Base-by-base conservation (phyloP, 495 filamentous ascomycete genomes). In the Neurospora pannonica region DNA sequence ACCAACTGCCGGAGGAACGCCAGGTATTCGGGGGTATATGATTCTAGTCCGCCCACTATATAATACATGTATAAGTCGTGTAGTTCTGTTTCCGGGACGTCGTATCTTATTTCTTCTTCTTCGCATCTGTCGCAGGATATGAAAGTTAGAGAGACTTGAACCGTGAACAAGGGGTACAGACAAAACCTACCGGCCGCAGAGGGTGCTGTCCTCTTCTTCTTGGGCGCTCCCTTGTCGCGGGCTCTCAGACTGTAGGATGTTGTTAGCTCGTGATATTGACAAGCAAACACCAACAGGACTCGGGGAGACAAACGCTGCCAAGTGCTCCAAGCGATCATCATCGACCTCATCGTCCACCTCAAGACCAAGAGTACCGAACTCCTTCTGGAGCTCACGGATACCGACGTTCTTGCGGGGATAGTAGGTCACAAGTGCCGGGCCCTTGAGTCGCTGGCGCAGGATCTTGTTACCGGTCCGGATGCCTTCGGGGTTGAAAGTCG, bases 141-240 rank as follows among this genome's bases (percentile, higher is more conserved):
- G 19, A 28, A 21, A 4, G 76, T 82, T 73, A 79, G 75, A 40
- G 34, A 74, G 31, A 74, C 4, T 24, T 10, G 17, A 38, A 73
- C 24, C 13, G 13, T 15, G 15, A 48, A 2, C 39, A 11, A 62
- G 19, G 13, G 48, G 36, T 36, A n/a, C 11, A 71, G 28, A 73
- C 17, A 54, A 15, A 9, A 81, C 85, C 82, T 88, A 94, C 92
- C 89, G 79, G 88, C 85, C 72, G 87, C 86, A 36, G 85, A 89
- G 54, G 54, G 54, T 9, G 54, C 54, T 34, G 54, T 67, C 81
- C 86, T 89, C 85, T 95, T 96, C 89, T 97, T 98, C 87, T 94
- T 97, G 24, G 95, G 94, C 38, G 93, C 87, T 17, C 92, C 93
- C 84, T 98, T 98, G 70, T 95, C 96, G 81, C 93, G 90, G 19